Percentiles rank a stretch among this genome's conserved stretches.
Conservation (phyloP, 192 early-diverging fungal genomes). For the Geranomyces variabilis region DNA sequence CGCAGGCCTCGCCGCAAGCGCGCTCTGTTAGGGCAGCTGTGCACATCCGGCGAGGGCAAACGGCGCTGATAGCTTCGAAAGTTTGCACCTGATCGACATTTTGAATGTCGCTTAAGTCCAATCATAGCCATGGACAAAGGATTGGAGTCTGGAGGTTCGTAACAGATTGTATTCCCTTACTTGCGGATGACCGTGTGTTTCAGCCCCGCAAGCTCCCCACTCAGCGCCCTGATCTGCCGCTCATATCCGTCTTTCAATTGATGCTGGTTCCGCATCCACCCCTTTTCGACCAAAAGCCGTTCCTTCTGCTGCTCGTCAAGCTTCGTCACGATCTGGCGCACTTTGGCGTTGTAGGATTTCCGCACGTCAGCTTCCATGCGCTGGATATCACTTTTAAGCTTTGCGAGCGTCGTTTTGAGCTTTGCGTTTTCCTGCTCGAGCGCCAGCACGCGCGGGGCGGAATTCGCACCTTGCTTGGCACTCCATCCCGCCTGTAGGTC, state of each 20-base stretch:
- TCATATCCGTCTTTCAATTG: slow-evolving; percentile 14
- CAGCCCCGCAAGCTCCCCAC: slow-evolving; percentile 14
- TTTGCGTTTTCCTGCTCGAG: slow-evolving; percentile 9
- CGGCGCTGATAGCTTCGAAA: too few species aligned
- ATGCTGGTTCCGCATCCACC: slow-evolving; percentile 15
- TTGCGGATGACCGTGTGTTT: neutral
- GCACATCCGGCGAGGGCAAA: too few species aligned
- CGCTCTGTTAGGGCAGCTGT: too few species aligned
- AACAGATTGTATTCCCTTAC: too few species aligned
- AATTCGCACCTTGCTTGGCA: neutral
- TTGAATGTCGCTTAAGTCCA: too few species aligned
- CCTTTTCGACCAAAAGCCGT: slow-evolving; percentile 16
- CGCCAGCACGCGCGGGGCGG: neutral
- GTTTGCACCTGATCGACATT: too few species aligned
- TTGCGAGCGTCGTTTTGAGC: neutral
- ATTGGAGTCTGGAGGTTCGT: too few species aligned
- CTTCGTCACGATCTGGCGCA: slow-evolving; percentile 14
- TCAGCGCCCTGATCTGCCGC: slow-evolving; percentile 19
- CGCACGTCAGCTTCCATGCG: slow-evolving; percentile 3
- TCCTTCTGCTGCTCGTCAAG: slow-evolving; percentile 22
- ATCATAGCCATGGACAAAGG: too few species aligned
- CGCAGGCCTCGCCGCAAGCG: too few species aligned
- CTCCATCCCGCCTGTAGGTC: neutral
- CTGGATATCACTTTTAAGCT: neutral
- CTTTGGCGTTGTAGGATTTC: slow-evolving; percentile 20